A percentile compares a stretch with the other conserved stretches of the same genome.
Evolutionary conservation across 768 basidiomycete species (phyloP).

Genomic region (Tricholoma matsutake): DNA sequence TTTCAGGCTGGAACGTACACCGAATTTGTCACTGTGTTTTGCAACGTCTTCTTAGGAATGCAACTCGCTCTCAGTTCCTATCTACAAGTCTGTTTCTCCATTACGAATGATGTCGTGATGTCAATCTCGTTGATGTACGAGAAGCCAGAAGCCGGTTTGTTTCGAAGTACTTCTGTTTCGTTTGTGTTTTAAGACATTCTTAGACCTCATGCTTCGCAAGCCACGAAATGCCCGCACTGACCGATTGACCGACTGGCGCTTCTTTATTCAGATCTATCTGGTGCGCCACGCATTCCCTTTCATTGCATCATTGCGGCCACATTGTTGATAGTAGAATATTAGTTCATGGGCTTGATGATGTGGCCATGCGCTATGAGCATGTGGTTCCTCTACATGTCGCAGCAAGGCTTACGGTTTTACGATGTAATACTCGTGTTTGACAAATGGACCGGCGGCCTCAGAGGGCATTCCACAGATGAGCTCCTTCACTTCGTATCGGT

Average conservation of each 20-base stretch:
- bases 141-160: slow-evolving; percentile 48
- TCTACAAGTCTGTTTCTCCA: slow-evolving; percentile 50
- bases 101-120: slow-evolving; percentile 54
- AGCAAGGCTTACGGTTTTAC: background rate
- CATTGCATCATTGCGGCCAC: background rate
- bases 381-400: slow-evolving; percentile 1
- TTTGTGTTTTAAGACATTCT: background rate
- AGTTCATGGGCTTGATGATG: slow-evolving; percentile 35
- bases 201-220: slow-evolving; percentile 47
- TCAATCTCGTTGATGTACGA: slow-evolving; percentile 56
- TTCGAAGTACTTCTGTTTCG: background rate
- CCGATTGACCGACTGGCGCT: slow-evolving; percentile 48
- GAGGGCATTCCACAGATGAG: background rate
- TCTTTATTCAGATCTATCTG: slow-evolving; percentile 56
- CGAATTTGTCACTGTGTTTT: slow-evolving; percentile 57
- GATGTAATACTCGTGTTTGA: background rate
- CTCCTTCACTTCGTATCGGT: background rate
- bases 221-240: slow-evolving; percentile 57
- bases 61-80: slow-evolving; percentile 37
- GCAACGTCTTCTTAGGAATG: slow-evolving; percentile 40
- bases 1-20: slow-evolving; percentile 41
- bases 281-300: slow-evolving; percentile 24
- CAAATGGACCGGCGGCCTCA: slow-evolving; percentile 1
- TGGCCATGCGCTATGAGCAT: slow-evolving; percentile 1
- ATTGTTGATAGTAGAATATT: slow-evolving; percentile 46